These are phyloP conservation scores for Xylaria telfairii DNA, from an alignment of 495 filamentous ascomycete species.

Conservation along the genomic window DNA sequence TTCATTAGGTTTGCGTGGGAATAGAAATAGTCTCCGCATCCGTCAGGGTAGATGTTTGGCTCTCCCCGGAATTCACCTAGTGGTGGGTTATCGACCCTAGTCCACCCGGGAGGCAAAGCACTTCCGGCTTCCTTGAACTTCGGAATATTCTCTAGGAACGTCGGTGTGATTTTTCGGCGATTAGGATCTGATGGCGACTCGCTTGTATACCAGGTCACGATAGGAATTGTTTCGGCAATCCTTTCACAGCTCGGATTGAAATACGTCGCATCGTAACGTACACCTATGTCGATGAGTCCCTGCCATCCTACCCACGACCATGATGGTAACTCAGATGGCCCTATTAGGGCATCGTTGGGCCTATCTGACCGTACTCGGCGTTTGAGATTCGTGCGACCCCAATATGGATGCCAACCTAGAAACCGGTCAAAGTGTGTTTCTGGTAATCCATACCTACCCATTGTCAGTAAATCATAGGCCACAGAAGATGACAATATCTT, in stretches of 20 bases:
- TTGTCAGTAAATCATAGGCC: background rate
- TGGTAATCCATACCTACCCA: background rate
- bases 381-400: background rate
- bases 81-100: background rate
- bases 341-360: background rate
- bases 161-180: background rate
- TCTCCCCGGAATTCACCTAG: background rate
- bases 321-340: background rate
- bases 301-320: background rate
- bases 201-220: background rate
- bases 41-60: background rate
- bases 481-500: background rate
- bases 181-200: background rate
- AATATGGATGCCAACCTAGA: background rate
- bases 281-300: background rate
- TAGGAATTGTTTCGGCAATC: conserved; percentile 1
- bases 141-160: background rate
- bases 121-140: background rate
- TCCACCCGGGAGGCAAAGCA: background rate
- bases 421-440: background rate
- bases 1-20: background rate
- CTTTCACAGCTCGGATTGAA: background rate
- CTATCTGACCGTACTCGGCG: conserved; percentile 1
- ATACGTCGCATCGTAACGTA: background rate
- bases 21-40: background rate